Conservation (phyloP, 257 asterid genomes). For the Plantago elongata region DNA sequence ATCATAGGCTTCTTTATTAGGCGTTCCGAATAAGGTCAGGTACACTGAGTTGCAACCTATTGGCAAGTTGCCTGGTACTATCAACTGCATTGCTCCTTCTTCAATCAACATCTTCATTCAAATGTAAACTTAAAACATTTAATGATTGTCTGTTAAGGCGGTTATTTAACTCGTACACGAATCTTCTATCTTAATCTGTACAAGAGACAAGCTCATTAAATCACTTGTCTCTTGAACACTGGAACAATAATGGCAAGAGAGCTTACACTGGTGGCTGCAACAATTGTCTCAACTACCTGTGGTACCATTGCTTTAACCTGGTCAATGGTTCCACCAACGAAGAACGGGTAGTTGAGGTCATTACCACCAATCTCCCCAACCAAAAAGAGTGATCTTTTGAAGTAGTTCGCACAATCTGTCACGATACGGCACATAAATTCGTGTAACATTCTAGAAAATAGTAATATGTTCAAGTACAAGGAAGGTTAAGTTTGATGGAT, state of each 20-base stretch:
- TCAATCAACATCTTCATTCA: conserved; percentile 46
- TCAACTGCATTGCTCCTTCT: conserved; percentile 66
- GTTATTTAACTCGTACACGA: too few relatives aligned
- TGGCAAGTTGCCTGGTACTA: conserved; percentile 75
- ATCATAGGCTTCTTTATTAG: conserved; percentile 48
- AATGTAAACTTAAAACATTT: neutral
- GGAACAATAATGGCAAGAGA: neutral
- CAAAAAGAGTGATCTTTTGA: conserved; percentile 51
- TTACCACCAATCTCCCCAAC: conserved; percentile 94
- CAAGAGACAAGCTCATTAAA: neutral
- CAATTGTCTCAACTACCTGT: conserved; percentile 48
- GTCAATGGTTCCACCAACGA: conserved; percentile 48
- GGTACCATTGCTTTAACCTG: conserved; percentile 59
- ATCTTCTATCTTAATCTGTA: too few relatives aligned
- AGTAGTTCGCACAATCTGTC: conserved; percentile 49
- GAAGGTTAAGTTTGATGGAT: too few relatives aligned
- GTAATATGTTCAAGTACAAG: too few relatives aligned
- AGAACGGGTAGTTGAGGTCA: conserved; percentile 73
- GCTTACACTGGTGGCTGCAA: conserved; percentile 48
- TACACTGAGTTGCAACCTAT: conserved; percentile 73
- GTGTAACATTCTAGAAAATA: too few relatives aligned
- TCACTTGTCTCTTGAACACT: neutral
- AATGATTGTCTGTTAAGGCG: neutral
- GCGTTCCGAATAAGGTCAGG: conserved; percentile 53
- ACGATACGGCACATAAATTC: neutral